Percentiles rank a stretch among this genome's conserved stretches.
phyloP scores from a whole-genome alignment of 495 filamentous ascomycete species.

The Trichoderma gamsii region DNA sequence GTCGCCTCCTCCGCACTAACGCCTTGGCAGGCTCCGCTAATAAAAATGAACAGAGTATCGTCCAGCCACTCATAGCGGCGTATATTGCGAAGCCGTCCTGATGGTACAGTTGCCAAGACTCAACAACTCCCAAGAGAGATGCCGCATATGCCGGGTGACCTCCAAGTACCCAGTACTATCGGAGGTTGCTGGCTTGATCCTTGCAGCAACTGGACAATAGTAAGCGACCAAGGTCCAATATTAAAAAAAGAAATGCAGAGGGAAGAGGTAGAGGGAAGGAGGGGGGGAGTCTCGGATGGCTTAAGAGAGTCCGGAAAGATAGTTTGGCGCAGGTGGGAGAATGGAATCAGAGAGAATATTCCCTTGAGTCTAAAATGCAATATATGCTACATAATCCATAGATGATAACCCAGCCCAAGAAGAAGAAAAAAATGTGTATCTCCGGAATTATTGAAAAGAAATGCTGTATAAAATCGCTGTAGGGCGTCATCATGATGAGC shows the following conservation, averaged over 20 bases:
- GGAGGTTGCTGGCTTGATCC: not conserved
- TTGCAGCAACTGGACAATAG: not conserved
- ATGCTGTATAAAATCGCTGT: not conserved
- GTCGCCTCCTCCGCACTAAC: not conserved
- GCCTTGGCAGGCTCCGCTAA: slow-evolving; percentile 1
- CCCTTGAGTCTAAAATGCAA: slow-evolving; percentile 4
- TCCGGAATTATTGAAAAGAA: not conserved
- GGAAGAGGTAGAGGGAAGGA: too few species aligned
- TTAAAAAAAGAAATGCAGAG: not conserved
- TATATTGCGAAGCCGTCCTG: not conserved
- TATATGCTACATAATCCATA: slow-evolving; percentile 2
- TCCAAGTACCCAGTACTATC: not conserved
- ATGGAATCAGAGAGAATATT: not conserved
- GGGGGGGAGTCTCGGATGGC: not conserved
- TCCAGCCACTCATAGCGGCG: not conserved
- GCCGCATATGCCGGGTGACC: not conserved
- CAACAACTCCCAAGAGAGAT: not conserved
- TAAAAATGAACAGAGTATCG: not conserved
- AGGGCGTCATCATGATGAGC: not conserved
- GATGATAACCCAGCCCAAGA: not conserved
- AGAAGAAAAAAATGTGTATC: not conserved
- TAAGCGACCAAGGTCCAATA: not conserved
- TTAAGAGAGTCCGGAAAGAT: too few species aligned
- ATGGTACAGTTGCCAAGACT: slow-evolving; percentile 6
- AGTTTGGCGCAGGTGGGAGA: not conserved